phyloP scores from a whole-genome alignment of 441 rosid species.

The California macrophylla region DNA sequence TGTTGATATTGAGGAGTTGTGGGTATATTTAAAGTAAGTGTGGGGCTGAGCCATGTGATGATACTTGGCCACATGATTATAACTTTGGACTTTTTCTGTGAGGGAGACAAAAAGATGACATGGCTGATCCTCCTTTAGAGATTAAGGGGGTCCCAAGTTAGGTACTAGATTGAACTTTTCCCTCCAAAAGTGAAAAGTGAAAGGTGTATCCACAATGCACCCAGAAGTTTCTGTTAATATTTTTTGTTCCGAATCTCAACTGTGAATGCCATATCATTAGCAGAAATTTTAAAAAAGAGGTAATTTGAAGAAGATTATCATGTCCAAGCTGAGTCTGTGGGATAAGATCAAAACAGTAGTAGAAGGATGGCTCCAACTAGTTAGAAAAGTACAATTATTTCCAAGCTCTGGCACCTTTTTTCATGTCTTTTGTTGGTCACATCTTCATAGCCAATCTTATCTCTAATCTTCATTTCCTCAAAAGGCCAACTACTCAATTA shows the following conservation, averaged over 20 bases:
- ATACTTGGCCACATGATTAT: neutral
- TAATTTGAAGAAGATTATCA: neutral
- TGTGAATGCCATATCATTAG: neutral
- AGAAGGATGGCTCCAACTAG: neutral
- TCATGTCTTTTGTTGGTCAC: neutral
- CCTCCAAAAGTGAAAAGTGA: neutral
- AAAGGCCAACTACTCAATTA: neutral
- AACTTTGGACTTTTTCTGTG: neutral
- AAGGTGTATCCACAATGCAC: neutral
- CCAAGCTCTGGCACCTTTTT: conserved; percentile 16
- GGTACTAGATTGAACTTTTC: neutral
- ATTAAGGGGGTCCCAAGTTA: neutral
- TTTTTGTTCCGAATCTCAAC: neutral
- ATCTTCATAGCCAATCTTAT: neutral
- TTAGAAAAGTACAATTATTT: conserved; percentile 17
- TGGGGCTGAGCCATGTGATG: neutral
- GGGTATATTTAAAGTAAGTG: neutral
- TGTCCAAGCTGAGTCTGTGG: neutral
- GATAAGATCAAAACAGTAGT: no score
- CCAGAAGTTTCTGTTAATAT: neutral
- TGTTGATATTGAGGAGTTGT: neutral
- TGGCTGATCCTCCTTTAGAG: neutral
- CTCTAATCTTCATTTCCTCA: neutral
- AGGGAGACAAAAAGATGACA: neutral
- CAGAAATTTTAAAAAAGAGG: neutral